phyloP scores from a whole-genome alignment of 176 grass and related monocot species.

The Otatea glauca region DNA sequence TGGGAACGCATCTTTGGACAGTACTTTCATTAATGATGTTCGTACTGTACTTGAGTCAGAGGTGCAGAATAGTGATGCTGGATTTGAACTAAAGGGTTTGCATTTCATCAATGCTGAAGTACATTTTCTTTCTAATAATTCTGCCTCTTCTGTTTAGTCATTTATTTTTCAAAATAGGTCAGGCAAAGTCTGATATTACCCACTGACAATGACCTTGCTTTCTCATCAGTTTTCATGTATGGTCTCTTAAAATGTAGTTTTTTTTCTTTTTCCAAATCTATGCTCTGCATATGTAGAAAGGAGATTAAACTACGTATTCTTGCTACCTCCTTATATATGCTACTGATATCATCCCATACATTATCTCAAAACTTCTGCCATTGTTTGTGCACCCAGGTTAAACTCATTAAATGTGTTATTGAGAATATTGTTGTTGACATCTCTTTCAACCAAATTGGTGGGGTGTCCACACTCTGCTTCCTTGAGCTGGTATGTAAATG shows the following conservation, averaged over 20 bases:
- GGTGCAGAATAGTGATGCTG: slow-evolving; percentile 40
- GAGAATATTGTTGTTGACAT: slow-evolving; percentile 75
- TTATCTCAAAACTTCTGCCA: neutral
- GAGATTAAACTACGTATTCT: neutral
- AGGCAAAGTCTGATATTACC: neutral
- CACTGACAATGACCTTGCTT: neutral
- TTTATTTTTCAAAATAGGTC: slow-evolving; percentile 5
- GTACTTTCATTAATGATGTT: slow-evolving; percentile 45
- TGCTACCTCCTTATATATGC: neutral
- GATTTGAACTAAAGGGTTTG: slow-evolving; percentile 51
- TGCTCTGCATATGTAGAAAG: neutral
- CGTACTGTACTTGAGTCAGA: slow-evolving; percentile 51
- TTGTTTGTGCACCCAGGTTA: slow-evolving; percentile 67
- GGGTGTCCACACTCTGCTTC: slow-evolving; percentile 67
- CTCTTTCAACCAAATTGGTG: slow-evolving; percentile 88
- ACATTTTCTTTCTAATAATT: neutral
- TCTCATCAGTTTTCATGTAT: neutral
- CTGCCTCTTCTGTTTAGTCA: neutral
- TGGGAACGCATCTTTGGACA: slow-evolving; percentile 36
- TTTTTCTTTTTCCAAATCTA: neutral
- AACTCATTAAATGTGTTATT: slow-evolving; percentile 81
- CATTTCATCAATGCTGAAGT: slow-evolving; percentile 76
- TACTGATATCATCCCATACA: neutral
- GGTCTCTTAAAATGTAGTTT: neutral
- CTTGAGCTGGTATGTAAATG: slow-evolving; percentile 69